These are phyloP conservation scores for Dryadomyces quercus-mongolicae DNA, from an alignment of 2,329 filamentous ascomycete genomes.

Conservation along the genomic window DNA sequence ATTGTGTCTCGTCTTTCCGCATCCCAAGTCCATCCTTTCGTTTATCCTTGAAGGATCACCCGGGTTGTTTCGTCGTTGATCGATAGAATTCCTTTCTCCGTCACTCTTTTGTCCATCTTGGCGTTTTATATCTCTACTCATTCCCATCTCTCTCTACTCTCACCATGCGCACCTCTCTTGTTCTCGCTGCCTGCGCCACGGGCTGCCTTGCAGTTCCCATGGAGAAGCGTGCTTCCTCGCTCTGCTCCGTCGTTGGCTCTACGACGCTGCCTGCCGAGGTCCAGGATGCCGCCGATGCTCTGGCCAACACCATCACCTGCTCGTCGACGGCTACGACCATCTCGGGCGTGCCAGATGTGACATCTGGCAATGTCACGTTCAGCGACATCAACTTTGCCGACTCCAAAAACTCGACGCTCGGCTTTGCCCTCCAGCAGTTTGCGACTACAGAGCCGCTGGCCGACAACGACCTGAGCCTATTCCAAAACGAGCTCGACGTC, in stretches of 20 bases:
- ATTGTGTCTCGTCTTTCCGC: neutral
- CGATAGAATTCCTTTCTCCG: slow-evolving; percentile 1
- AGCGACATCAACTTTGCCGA: slow-evolving; percentile 43
- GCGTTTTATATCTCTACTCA: too few species aligned
- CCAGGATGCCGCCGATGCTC: slow-evolving; percentile 25
- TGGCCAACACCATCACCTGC: slow-evolving; percentile 37
- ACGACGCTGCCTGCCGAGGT: slow-evolving; percentile 38
- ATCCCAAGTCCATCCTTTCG: neutral
- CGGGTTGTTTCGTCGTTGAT: slow-evolving; percentile 9
- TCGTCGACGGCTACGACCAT: slow-evolving; percentile 33
- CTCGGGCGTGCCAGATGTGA: slow-evolving; percentile 42
- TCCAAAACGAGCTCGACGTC: slow-evolving; percentile 40
- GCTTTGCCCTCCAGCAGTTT: slow-evolving; percentile 42
- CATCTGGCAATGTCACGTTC: slow-evolving; percentile 35
- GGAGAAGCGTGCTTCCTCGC: slow-evolving; percentile 5
- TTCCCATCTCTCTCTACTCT: neutral
- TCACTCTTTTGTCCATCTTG: neutral
- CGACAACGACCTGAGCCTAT: slow-evolving; percentile 33
- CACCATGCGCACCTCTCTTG: slow-evolving; percentile 9
- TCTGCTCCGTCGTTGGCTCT: slow-evolving; percentile 42
- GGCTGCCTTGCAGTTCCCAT: slow-evolving; percentile 7
- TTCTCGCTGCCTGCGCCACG: slow-evolving; percentile 6
- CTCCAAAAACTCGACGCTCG: slow-evolving; percentile 33
- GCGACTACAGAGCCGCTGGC: slow-evolving; percentile 37
- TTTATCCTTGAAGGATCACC: slow-evolving; percentile 1